Evolutionary conservation across 1,284 basidiomycete genomes (phyloP).

Genomic region (Puccinia triticina): DNA sequence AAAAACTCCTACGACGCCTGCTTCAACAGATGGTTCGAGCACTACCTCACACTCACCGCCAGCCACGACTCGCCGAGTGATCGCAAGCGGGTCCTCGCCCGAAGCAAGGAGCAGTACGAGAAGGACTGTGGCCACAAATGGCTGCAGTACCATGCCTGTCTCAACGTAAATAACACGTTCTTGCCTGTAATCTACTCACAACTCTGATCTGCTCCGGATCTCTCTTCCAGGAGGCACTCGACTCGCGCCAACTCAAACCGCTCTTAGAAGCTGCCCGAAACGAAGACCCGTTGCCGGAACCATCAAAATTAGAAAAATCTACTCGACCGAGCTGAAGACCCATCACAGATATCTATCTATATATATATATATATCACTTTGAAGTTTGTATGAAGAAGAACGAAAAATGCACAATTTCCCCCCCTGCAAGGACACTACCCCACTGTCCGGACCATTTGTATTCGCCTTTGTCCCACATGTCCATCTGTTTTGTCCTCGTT

Average conservation of each 20-base stretch:
- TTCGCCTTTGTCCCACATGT: too few species aligned
- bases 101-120: slow-evolving; percentile 57
- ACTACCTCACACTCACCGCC: slow-evolving; percentile 57
- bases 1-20: slow-evolving; percentile 60
- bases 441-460: too few species aligned
- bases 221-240: slow-evolving; percentile 33
- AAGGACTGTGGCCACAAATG: slow-evolving; percentile 58
- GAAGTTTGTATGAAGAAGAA: too few species aligned
- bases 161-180: slow-evolving; percentile 58
- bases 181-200: neutral
- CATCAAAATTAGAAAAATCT: slow-evolving; percentile 14
- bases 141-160: slow-evolving; percentile 58
- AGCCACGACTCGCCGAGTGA: neutral
- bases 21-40: slow-evolving; percentile 60
- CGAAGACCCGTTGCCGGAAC: slow-evolving; percentile 32
- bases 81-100: slow-evolving; percentile 2
- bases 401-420: too few species aligned
- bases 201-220: neutral
- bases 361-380: too few species aligned
- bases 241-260: slow-evolving; percentile 38
- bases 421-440: too few species aligned
- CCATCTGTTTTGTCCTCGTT: too few species aligned
- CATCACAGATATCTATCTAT: too few species aligned
- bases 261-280: slow-evolving; percentile 40
- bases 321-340: too few species aligned